Evolutionary conservation across 2,329 filamentous ascomycete genomes (phyloP).

Genomic region (Alternaria consortialis): DNA sequence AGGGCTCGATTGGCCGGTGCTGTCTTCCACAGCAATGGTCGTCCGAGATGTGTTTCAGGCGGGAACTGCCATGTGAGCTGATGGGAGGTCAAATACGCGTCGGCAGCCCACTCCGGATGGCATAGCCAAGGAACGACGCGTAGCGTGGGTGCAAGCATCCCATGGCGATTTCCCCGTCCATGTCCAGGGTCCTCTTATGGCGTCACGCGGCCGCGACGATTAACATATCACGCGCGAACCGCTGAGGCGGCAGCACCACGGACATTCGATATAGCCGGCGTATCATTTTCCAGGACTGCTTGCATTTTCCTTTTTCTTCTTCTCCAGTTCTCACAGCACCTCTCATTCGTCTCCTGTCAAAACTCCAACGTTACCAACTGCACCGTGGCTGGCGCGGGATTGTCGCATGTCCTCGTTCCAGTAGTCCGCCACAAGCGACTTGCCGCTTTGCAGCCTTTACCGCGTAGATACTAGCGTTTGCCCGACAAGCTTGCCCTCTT

Average conservation of each 20-base stretch:
- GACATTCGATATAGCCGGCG: slow-evolving; percentile 10
- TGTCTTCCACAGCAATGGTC: slow-evolving; percentile 1
- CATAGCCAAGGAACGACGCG: slow-evolving; percentile 14
- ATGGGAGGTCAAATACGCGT: slow-evolving; percentile 2
- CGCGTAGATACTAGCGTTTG: slow-evolving; percentile 30
- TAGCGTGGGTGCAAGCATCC: slow-evolving; percentile 10
- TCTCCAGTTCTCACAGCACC: slow-evolving; percentile 5
- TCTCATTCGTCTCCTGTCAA: slow-evolving; percentile 13
- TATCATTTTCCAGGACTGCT: slow-evolving; percentile 10
- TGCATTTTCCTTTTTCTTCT: slow-evolving; percentile 5
- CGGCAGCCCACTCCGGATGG: slow-evolving; percentile 1
- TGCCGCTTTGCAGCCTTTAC: slow-evolving; percentile 23
- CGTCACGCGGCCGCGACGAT: slow-evolving; percentile 25
- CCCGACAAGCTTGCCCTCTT: slow-evolving; percentile 15
- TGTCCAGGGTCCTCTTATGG: slow-evolving; percentile 16
- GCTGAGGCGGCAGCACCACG: slow-evolving; percentile 18
- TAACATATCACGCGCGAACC: slow-evolving; percentile 25
- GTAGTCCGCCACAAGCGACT: slow-evolving; percentile 28
- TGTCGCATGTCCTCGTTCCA: slow-evolving; percentile 16
- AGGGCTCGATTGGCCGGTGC: slow-evolving; percentile 15
- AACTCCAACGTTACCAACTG: background rate
- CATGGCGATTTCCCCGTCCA: slow-evolving; percentile 8
- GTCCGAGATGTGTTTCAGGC: slow-evolving; percentile 16
- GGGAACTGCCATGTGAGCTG: slow-evolving; percentile 18
- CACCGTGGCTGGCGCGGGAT: background rate